Evolutionary conservation across 371 early-diverging fungal species (phyloP).

Genomic region (Syncephalastrum contaminatum): DNA sequence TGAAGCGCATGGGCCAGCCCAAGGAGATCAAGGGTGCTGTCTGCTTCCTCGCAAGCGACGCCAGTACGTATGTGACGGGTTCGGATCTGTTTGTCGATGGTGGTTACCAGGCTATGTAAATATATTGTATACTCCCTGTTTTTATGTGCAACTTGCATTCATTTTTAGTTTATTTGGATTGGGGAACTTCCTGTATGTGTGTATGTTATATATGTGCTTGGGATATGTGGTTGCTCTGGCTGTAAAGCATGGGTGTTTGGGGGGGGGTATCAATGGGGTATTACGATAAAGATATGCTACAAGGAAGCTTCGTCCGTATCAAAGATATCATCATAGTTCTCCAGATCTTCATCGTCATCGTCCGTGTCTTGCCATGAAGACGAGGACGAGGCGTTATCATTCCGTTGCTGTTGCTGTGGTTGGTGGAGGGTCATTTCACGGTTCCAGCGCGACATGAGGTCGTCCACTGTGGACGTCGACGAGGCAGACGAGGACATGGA

Average conservation of each 20-base stretch:
- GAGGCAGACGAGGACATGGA: background rate
- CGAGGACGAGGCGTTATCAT: background rate
- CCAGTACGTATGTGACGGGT: conserved; percentile 62
- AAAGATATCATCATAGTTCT: conserved; percentile 6
- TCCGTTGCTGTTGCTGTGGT: conserved; percentile 1
- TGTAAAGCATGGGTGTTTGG: too few species aligned
- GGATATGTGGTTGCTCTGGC: too few species aligned
- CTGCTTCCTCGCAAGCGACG: conserved; percentile 69
- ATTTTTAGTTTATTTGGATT: too few species aligned
- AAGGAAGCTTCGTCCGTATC: too few species aligned
- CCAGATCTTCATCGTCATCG: conserved; percentile 7
- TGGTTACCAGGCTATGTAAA: conserved; percentile 45
- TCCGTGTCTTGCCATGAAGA: conserved; percentile 8
- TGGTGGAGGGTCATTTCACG: background rate
- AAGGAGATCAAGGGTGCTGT: conserved; percentile 71
- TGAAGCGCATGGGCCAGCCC: conserved; percentile 57
- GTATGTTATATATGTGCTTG: too few species aligned
- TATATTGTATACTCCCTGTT: conserved; percentile 1
- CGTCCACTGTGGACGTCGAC: background rate
- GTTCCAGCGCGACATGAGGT: too few species aligned
- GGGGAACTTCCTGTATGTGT: too few species aligned
- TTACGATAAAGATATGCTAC: too few species aligned
- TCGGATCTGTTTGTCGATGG: conserved; percentile 49
- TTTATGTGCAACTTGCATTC: background rate
- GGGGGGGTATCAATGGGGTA: too few species aligned